These are phyloP conservation scores for Hemisphaericaspora subhashii DNA, from an alignment of 1,139 yeast genomes.

Conservation along the genomic window DNA sequence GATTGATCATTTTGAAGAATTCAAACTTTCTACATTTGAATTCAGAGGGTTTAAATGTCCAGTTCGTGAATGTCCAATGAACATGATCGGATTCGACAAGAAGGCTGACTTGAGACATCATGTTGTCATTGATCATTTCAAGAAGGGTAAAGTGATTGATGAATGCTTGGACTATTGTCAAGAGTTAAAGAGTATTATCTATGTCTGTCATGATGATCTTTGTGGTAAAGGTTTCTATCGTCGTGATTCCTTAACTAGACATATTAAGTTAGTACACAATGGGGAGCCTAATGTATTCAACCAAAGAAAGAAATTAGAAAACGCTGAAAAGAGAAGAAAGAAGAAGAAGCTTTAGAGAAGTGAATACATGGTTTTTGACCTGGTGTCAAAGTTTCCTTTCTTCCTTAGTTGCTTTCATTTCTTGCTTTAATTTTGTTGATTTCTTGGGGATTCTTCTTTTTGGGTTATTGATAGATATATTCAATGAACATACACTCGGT, in stretches of 20 bases:
- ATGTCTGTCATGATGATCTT: slow-evolving; percentile 20
- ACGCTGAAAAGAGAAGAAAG: slow-evolving; percentile 5
- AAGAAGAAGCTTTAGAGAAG: slow-evolving; percentile 5
- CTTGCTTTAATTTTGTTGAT: not conserved
- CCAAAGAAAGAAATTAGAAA: slow-evolving; percentile 7
- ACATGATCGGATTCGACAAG: slow-evolving; percentile 57
- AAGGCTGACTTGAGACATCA: slow-evolving; percentile 64
- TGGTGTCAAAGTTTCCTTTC: slow-evolving; percentile 1
- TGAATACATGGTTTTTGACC: not conserved
- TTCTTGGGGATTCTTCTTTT: not conserved
- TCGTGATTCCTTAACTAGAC: slow-evolving; percentile 57
- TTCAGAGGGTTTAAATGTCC: slow-evolving; percentile 40
- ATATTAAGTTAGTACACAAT: slow-evolving; percentile 50
- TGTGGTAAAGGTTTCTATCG: slow-evolving; percentile 59
- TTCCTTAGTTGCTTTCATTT: not conserved
- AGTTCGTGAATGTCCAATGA: slow-evolving; percentile 59
- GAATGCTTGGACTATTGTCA: slow-evolving; percentile 15
- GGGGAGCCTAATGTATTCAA: slow-evolving; percentile 6
- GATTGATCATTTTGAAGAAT: slow-evolving; percentile 13
- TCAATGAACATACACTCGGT: not conserved
- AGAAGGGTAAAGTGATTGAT: slow-evolving; percentile 18
- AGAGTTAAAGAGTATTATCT: slow-evolving; percentile 16
- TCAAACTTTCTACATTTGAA: slow-evolving; percentile 7
- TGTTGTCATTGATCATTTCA: slow-evolving; percentile 53
- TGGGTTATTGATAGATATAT: not conserved